Evolutionary conservation across 1,139 yeast species (phyloP), one percentile per base, ranked within the genome.

Genomic region (Debaryomyces psychrophilus): DNA sequence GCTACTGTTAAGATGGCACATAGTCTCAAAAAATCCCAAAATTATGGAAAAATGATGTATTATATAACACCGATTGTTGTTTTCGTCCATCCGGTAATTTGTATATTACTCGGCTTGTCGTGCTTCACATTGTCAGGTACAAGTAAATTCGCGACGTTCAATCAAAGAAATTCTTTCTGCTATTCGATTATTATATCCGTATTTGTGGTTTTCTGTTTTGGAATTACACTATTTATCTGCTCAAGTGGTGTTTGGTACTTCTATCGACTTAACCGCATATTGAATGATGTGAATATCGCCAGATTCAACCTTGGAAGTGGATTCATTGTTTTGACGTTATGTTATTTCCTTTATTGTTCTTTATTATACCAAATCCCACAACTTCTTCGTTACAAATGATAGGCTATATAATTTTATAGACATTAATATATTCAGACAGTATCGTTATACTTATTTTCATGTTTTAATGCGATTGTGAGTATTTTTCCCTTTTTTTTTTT

Each of bases 291-390:
- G 23, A 44, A 48, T 33, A 41, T 58, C 14, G 60, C 59, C 3
- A 41, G 48, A 7, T 29, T 59, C 5, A 28, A 40, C 2, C 37
- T 46, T 22, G 52, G 50, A 3, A 43, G 48, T 18, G 62, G 62
- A 1, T 57, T 47, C 41, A 26, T 41, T 3, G 37, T 45, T 6
- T n/a, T 43, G 9, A 27, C 40, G 9, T 12, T 37, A 15, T 43
- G 37, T 11, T 22, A 28, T 12, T 11, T 29, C 26, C 20, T 43
- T 15, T 43, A 36, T 31, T 15, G 11, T 28, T 7, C 36, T 15
- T 15, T 39, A 26, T 9, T 36, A 9, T 35, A 25, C 18, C 29
- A 18, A 18, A 11, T 27, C 5, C 20, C 18, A 25, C 27, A 23
- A 12, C 7, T 31, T n/a, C 11, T 31, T 11, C 31, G 35, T 31